Evolutionary conservation across 768 basidiomycete species (phyloP).

Genomic region (Solioccasus polychromus): DNA sequence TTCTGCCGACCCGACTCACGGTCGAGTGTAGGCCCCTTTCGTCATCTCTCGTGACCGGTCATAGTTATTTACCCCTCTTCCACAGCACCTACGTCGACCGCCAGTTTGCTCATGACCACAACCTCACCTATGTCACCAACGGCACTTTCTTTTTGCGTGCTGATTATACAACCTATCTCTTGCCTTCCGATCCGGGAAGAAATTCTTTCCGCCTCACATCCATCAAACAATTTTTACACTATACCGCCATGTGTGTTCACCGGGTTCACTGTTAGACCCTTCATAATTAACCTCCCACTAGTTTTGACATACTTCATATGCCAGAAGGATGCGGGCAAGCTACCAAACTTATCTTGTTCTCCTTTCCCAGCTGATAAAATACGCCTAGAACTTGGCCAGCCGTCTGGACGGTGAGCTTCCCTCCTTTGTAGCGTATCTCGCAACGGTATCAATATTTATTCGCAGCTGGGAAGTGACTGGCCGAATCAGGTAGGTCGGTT

Average conservation of each 20-base stretch:
- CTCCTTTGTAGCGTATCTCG: neutral
- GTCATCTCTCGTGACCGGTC: neutral
- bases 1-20: constrained; percentile 61
- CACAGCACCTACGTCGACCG: constrained; percentile 27
- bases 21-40: constrained; percentile 52
- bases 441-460: neutral
- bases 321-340: constrained; percentile 32
- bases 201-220: constrained; percentile 31
- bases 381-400: constrained; percentile 26
- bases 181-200: constrained; percentile 22
- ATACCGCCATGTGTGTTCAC: constrained; percentile 19
- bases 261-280: neutral
- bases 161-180: constrained; percentile 25
- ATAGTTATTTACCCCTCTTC: neutral
- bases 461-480: constrained; percentile 18
- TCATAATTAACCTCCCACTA: neutral
- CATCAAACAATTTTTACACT: constrained; percentile 15
- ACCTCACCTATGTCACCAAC: constrained; percentile 30
- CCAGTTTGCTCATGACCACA: constrained; percentile 21
- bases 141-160: constrained; percentile 31
- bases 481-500: constrained; percentile 9
- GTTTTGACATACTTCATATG: constrained; percentile 32
- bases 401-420: constrained; percentile 18
- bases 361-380: neutral
- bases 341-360: neutral